Evolutionary conservation across 768 basidiomycete genomes (phyloP).

Genomic region (Suillus decipiens): DNA sequence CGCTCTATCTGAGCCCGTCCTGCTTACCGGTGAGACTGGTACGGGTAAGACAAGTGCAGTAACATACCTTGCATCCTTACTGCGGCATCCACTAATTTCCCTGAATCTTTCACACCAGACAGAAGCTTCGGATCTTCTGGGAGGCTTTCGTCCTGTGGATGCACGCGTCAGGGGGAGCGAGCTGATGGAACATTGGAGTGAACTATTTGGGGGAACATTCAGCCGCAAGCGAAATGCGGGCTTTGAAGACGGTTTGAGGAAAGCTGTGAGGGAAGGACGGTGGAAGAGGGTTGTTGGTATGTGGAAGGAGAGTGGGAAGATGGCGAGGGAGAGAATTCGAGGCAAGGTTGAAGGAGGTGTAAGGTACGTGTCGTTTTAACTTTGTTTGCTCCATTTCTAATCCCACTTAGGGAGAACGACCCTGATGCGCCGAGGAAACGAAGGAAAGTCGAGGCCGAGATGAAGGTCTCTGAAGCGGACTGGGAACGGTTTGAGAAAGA

Average conservation of each 20-base stretch:
- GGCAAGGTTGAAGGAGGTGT: conserved; percentile 33
- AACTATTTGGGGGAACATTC: conserved; percentile 83
- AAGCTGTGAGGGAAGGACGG: conserved; percentile 76
- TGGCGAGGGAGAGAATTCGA: conserved; percentile 67
- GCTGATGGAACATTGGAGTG: conserved; percentile 73
- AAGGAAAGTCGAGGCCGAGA: conserved; percentile 56
- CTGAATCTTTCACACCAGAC: conserved; percentile 97
- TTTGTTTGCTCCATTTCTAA: conserved; percentile 2
- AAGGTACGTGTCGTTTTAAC: conserved; percentile 20
- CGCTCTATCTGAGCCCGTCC: conserved; percentile 74
- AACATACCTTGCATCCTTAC: conserved; percentile 80
- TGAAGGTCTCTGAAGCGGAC: conserved; percentile 45
- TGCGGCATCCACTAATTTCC: conserved; percentile 76
- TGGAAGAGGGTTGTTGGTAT: conserved; percentile 85
- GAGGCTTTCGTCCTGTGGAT: conserved; percentile 96
- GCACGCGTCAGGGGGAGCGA: conserved; percentile 72
- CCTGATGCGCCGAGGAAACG: conserved; percentile 63
- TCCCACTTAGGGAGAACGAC: conserved; percentile 23
- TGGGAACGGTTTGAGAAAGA: conserved; percentile 73
- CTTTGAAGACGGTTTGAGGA: conserved; percentile 79
- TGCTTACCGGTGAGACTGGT: conserved; percentile 98
- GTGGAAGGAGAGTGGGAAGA: conserved; percentile 76
- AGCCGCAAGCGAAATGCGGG: conserved; percentile 88
- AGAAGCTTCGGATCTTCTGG: conserved; percentile 90
- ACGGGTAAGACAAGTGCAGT: conserved; percentile 97